Evolutionary conservation across 2,329 filamentous ascomycete species (phyloP), one percentile per base, ranked within the genome.

Genomic region (Penicillium sclerotigenum): DNA sequence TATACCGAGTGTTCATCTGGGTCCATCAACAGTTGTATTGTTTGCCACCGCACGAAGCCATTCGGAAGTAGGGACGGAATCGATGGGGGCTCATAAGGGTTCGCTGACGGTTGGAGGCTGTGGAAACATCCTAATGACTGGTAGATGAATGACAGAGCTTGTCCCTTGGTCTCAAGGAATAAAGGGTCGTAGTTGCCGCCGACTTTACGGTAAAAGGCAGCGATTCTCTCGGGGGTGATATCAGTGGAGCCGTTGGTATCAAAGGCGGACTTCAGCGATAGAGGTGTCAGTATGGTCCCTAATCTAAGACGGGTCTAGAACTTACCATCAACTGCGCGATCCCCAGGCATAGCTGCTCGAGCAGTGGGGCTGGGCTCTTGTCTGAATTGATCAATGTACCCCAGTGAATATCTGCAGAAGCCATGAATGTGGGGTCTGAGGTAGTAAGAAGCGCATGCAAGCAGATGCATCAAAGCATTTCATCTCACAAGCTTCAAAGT

Each of bases 1-100:
- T 91, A 93, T 0, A 85, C 85, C 0, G 91, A 88, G 75, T 97
- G 92, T 66, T 95, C 90, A 64, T 94, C 88, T 0, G 94, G 94
- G 1, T 87, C 89, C 1, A 97, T 82, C 34, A 97, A 79, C 22
- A 96, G 82, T 75, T 97, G 91, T 53, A 97, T 89, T 0, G 90
- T 91, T 77, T 96, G 88, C 93, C 93, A 99, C 71, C 90, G 87
- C 41, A 93, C 89, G 72, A 96, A 99, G 38, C 94, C 94, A 67
- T 85, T 84, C 0, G 83, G 80, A 34, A 93, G 95, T 54, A 99
- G 77, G 14, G 91, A 90, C 0, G 94, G 94, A 40, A 97, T 83
- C 0, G 83, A 86, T 0, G 93, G 94, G 0, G 86, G 79, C 4
- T 82, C 83, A 71, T 89, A 97, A 60, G 90, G 82, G 37, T 85